phyloP scores from a whole-genome alignment of 768 basidiomycete genomes.

The Pleurotus cornucopiae region DNA sequence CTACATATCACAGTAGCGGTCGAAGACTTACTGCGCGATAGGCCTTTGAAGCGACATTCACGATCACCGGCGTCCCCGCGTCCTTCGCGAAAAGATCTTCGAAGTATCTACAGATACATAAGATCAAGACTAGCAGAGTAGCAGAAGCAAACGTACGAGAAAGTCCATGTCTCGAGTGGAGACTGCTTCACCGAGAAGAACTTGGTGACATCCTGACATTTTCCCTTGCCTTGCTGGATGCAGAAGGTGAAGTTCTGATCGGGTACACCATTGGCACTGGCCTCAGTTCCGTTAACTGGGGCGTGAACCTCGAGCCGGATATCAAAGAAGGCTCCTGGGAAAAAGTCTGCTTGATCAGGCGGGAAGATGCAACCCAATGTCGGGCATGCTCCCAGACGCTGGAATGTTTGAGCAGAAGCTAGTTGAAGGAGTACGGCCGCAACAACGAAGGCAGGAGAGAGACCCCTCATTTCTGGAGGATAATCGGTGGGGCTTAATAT shows the following conservation, averaged over 20 bases:
- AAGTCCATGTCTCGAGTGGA: slow-evolving; percentile 10
- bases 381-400: slow-evolving; percentile 12
- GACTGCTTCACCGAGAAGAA: slow-evolving; percentile 11
- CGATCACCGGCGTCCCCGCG: slow-evolving; percentile 5
- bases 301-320: slow-evolving; percentile 14
- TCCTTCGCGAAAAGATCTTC: slow-evolving; percentile 13
- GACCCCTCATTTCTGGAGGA: not conserved
- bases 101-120: slow-evolving; percentile 6
- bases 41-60: slow-evolving; percentile 13
- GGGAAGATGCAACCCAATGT: slow-evolving; percentile 15
- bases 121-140: not conserved
- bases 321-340: slow-evolving; percentile 12
- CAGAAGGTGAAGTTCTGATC: slow-evolving; percentile 13
- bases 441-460: not conserved
- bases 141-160: slow-evolving; percentile 7
- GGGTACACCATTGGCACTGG: slow-evolving; percentile 9
- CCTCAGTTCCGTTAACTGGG: slow-evolving; percentile 11
- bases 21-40: slow-evolving; percentile 12
- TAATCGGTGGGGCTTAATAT: not conserved
- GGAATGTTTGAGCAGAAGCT: slow-evolving; percentile 10
- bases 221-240: slow-evolving; percentile 11
- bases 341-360: slow-evolving; percentile 13
- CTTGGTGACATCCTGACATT: slow-evolving; percentile 8
- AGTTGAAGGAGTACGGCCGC: not conserved
- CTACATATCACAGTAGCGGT: too few relatives aligned